Conservation (phyloP, 2,329 filamentous ascomycete genomes). For the Pestalotiopsis sp. region DNA sequence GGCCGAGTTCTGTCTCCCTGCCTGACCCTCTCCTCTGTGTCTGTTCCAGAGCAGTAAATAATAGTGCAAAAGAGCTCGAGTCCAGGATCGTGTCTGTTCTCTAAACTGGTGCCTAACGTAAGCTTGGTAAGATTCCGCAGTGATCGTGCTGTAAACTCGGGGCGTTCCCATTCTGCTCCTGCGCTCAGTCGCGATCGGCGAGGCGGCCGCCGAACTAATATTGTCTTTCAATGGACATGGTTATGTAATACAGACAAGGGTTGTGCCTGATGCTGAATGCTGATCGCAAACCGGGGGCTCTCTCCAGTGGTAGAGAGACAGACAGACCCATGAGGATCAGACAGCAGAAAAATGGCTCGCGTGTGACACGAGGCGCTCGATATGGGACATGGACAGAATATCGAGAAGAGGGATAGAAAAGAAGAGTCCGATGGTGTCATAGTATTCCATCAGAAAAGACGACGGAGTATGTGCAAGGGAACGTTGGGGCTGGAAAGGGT, state of each 20-base stretch:
- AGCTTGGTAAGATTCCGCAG: not conserved
- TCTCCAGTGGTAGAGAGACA: not conserved
- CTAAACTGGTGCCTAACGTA: too few species aligned
- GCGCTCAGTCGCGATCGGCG: slow-evolving; percentile 2
- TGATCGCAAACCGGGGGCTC: not conserved
- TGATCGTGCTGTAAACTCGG: not conserved
- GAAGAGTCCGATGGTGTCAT: not conserved
- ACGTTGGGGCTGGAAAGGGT: not conserved
- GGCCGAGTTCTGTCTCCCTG: not conserved
- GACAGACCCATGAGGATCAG: not conserved
- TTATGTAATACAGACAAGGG: slow-evolving; percentile 8
- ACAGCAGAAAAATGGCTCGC: not conserved
- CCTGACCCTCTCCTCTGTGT: not conserved
- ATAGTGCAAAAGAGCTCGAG: too few species aligned
- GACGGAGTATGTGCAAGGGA: not conserved
- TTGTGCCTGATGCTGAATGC: not conserved
- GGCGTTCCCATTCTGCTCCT: not conserved
- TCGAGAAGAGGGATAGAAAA: not conserved
- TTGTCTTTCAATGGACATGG: not conserved
- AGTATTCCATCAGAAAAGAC: not conserved
- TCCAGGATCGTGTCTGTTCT: too few species aligned
- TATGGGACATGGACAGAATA: not conserved
- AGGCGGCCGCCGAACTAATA: slow-evolving; percentile 2
- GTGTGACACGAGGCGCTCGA: not conserved
- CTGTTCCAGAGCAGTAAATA: too few species aligned